phyloP scores from a whole-genome alignment of 1,139 yeast genomes.

The Hyphopichia burtonii region DNA sequence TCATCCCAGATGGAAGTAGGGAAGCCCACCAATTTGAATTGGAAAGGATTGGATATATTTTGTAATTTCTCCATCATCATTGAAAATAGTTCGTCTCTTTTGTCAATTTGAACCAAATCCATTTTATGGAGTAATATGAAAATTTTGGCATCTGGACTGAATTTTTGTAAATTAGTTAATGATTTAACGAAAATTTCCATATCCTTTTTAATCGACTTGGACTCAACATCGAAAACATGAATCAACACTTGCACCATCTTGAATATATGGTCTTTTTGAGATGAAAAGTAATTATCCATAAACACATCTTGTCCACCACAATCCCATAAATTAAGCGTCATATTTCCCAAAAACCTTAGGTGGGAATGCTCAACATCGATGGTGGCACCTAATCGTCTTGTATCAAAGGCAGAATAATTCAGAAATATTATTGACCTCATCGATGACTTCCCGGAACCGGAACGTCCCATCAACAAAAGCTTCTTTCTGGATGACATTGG shows the following conservation, averaged over 20 bases:
- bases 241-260: conserved; percentile 96
- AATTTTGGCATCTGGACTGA: conserved; percentile 87
- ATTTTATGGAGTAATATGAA: conserved; percentile 92
- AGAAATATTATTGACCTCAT: conserved; percentile 95
- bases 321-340: conserved; percentile 96
- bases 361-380: conserved; percentile 98
- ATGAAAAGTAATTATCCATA: conserved; percentile 89
- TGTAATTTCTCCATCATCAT: conserved; percentile 83
- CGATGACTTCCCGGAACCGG: conserved; percentile 96
- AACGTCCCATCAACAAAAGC: conserved; percentile 71
- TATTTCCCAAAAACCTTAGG: conserved; percentile 85
- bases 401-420: conserved; percentile 95
- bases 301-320: conserved; percentile 98
- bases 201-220: conserved; percentile 88
- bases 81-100: conserved; percentile 77
- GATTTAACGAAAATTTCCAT: conserved; percentile 89
- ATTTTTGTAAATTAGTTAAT: conserved; percentile 75
- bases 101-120: conserved; percentile 90
- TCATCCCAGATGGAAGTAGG: conserved; percentile 99
- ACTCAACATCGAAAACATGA: conserved; percentile 94
- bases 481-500: conserved; percentile 39
- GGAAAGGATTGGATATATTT: conserved; percentile 74
- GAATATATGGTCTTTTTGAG: conserved; percentile 87
- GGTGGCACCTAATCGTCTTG: conserved; percentile 93
- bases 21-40: conserved; percentile 80